phyloP scores from a whole-genome alignment of 1,284 basidiomycete genomes.

The Trichosporon faecale region DNA sequence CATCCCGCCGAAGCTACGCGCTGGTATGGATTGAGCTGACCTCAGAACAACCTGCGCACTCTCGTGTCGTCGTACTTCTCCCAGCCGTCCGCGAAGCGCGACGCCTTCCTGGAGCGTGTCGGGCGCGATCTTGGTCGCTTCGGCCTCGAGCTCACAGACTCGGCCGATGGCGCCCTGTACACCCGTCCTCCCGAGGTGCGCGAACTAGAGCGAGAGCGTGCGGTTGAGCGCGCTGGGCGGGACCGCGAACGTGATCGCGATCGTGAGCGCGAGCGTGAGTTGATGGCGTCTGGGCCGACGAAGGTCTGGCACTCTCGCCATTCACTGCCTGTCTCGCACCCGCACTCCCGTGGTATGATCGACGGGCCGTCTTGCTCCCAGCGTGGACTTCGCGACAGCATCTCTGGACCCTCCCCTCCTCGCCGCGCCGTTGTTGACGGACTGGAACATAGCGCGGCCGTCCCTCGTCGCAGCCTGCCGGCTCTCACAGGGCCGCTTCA shows the following conservation, averaged over 20 bases:
- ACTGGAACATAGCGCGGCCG: not conserved
- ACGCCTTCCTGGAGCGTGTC: constrained; percentile 44
- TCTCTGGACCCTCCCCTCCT: not conserved
- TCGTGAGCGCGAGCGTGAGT: not conserved
- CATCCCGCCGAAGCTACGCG: not conserved
- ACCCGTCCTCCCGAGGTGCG: constrained; percentile 1
- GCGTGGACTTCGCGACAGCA: not conserved
- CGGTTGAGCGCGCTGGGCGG: not conserved
- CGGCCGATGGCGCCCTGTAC: constrained; percentile 34
- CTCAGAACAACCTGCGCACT: constrained; percentile 37
- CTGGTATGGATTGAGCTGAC: not conserved
- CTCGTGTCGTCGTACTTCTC: constrained; percentile 39
- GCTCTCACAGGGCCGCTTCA: not conserved
- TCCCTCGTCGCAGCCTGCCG: not conserved
- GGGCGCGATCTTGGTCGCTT: constrained; percentile 41
- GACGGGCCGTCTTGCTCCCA: not conserved
- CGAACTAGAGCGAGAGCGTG: not conserved
- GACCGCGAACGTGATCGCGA: not conserved
- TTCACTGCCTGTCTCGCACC: not conserved
- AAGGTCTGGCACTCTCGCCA: not conserved
- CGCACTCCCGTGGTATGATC: not conserved
- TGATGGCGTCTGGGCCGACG: not conserved
- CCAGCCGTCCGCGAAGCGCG: constrained; percentile 29
- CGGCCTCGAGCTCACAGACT: constrained; percentile 42
- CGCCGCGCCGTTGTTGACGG: not conserved